A percentile compares a stretch with the other conserved stretches of the same genome.
Conservation (phyloP, 805 yeast species). For the Zygosaccharomyces bisporus region DNA sequence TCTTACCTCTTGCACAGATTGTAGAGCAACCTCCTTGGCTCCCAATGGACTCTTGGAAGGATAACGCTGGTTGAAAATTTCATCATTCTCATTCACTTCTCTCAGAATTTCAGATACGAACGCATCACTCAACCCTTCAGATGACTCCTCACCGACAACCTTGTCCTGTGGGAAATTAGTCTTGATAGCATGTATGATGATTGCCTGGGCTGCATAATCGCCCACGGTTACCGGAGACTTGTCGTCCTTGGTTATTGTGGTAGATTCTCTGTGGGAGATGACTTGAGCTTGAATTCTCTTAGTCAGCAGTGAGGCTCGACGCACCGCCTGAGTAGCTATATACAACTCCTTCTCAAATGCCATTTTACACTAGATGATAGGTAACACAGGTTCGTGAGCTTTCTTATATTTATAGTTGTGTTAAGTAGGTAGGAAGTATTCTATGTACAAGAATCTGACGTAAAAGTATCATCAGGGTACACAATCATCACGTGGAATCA, state of each 20-base stretch:
- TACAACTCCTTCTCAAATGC: slow-evolving; percentile 61
- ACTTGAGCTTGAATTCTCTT: slow-evolving; percentile 56
- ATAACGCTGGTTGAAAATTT: slow-evolving; percentile 36
- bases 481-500: slow-evolving; percentile 5
- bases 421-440: not conserved
- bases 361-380: slow-evolving; percentile 17
- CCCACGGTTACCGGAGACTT: slow-evolving; percentile 95
- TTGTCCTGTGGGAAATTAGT: slow-evolving; percentile 78
- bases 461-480: not conserved
- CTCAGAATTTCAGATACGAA: slow-evolving; percentile 49
- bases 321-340: slow-evolving; percentile 87
- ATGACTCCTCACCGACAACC: slow-evolving; percentile 93
- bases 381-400: not conserved
- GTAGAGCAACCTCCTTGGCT: slow-evolving; percentile 34
- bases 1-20: slow-evolving; percentile 47
- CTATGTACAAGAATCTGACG: slow-evolving; percentile 4
- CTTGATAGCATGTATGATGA: slow-evolving; percentile 78
- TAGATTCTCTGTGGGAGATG: slow-evolving; percentile 43
- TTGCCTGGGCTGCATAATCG: slow-evolving; percentile 94
- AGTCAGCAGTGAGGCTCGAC: slow-evolving; percentile 77
- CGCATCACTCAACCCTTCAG: slow-evolving; percentile 58
- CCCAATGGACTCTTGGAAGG: slow-evolving; percentile 23
- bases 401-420: not conserved
- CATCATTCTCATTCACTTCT: slow-evolving; percentile 54
- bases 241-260: slow-evolving; percentile 76